Conservation (phyloP, 2,329 filamentous ascomycete species). For the Magnaporthiopsis incrustans region DNA sequence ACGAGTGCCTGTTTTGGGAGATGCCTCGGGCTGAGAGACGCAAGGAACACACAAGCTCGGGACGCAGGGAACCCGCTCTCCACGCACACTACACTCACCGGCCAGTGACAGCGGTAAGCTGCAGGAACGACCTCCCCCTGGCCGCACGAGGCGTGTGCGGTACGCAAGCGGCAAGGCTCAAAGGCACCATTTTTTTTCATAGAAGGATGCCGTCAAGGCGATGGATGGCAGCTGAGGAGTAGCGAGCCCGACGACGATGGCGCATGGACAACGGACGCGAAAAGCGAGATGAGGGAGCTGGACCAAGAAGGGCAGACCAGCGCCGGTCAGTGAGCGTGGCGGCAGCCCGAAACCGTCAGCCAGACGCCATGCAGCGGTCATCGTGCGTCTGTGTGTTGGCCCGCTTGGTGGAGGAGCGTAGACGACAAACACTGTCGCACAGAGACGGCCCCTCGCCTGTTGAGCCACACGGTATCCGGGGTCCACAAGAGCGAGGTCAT, state of each 20-base stretch:
- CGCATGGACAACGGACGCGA: background rate
- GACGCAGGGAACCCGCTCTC: background rate
- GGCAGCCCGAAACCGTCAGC: no score
- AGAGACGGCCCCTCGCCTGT: no score
- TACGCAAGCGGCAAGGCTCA: background rate
- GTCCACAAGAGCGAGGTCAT: no score
- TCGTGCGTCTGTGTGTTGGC: no score
- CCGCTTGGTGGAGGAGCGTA: no score
- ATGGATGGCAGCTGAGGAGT: background rate
- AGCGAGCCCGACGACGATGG: background rate
- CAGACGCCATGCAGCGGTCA: no score
- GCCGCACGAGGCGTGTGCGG: background rate
- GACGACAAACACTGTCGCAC: no score
- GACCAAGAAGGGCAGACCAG: no score
- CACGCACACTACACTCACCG: background rate
- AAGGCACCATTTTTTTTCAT: background rate
- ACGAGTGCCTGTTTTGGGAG: background rate
- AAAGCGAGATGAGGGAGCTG: no score
- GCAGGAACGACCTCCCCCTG: background rate
- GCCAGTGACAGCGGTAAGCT: background rate
- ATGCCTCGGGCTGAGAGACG: background rate
- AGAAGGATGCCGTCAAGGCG: background rate
- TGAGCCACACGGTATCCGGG: no score
- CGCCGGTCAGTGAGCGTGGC: no score
- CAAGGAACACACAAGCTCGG: background rate